Conservation (phyloP, 1,284 basidiomycete genomes). For the Taiwanofungus camphoratus region DNA sequence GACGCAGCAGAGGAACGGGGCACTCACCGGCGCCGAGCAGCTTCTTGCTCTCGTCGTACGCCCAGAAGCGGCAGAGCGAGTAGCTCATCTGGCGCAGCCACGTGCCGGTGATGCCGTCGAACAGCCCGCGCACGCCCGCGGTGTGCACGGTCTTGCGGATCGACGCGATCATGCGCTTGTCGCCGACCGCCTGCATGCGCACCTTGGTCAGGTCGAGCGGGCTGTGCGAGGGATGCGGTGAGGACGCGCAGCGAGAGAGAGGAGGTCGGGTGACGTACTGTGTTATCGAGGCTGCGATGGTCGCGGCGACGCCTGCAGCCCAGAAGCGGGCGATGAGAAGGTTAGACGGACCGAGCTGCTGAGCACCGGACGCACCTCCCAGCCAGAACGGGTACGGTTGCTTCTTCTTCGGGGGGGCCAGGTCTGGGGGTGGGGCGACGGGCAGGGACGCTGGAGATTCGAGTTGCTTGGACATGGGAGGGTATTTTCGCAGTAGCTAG, state of each 20-base stretch:
- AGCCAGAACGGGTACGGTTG: conserved; percentile 80
- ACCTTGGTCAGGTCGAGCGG: conserved; percentile 88
- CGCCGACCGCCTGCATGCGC: conserved; percentile 79
- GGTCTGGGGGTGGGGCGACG: conserved; percentile 1
- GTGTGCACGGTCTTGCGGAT: conserved; percentile 73
- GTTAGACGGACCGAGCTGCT: conserved; percentile 4
- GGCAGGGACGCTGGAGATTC: conserved; percentile 6
- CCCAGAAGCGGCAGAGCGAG: conserved; percentile 89
- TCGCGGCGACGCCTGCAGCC: conserved; percentile 64
- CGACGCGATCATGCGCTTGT: conserved; percentile 80
- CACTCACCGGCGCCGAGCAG: conserved; percentile 54
- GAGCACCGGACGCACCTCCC: conserved; percentile 48
- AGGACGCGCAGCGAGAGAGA: conserved; percentile 5
- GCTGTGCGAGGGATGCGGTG: conserved; percentile 24
- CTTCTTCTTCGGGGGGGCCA: conserved; percentile 35
- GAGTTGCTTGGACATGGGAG: conserved; percentile 8
- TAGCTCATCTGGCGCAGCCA: conserved; percentile 93
- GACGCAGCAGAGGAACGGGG: background rate
- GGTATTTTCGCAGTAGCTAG: too few relatives aligned
- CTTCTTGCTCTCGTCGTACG: conserved; percentile 89
- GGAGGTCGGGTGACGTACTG: conserved; percentile 44
- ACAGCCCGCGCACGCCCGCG: conserved; percentile 68
- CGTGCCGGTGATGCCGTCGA: conserved; percentile 85
- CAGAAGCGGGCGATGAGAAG: conserved; percentile 3
- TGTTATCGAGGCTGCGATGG: conserved; percentile 76